Evolutionary conservation across 768 basidiomycete genomes (phyloP).

Genomic region (Trichaptum fuscoviolaceum): DNA sequence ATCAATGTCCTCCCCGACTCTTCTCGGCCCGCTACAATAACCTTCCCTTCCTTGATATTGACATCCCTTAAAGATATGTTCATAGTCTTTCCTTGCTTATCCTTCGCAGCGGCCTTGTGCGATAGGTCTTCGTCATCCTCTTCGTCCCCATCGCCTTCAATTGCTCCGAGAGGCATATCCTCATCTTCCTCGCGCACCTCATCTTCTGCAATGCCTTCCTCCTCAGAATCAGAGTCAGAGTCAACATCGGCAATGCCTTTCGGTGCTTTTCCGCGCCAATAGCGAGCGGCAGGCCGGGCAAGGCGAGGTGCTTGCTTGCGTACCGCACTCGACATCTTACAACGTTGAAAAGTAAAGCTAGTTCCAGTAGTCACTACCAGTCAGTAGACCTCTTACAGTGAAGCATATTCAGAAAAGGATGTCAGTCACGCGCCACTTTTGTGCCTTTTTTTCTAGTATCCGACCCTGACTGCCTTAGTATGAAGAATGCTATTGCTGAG

Average conservation of each 20-base stretch:
- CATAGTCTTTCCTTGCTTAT: conserved; percentile 42
- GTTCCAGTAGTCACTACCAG: too few relatives aligned
- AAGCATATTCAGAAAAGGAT: too few relatives aligned
- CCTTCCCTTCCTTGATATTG: conserved; percentile 73
- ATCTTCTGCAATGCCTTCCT: conserved; percentile 40
- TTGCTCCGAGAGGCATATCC: conserved; percentile 56
- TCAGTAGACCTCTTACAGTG: too few relatives aligned
- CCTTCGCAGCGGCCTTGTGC: conserved; percentile 27
- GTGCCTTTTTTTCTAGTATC: too few relatives aligned
- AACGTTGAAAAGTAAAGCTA: neutral
- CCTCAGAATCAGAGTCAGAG: conserved; percentile 70
- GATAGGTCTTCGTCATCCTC: conserved; percentile 41
- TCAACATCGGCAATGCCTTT: conserved; percentile 58
- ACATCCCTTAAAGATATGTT: conserved; percentile 77
- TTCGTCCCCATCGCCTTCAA: conserved; percentile 41
- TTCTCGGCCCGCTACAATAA: conserved; percentile 71
- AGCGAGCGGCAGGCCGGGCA: conserved; percentile 75
- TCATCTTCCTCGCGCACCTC: conserved; percentile 41
- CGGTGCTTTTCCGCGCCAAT: conserved; percentile 88
- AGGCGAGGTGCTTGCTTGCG: conserved; percentile 75
- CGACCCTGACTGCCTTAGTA: too few relatives aligned
- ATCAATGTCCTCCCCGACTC: conserved; percentile 71
- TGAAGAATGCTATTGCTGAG: too few relatives aligned
- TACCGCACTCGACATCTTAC: conserved; percentile 15
- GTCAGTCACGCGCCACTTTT: too few relatives aligned